These are phyloP conservation scores for Phytophthora citrophthora DNA, from an alignment of 352 stramenopile genomes.

Conservation along the genomic window DNA sequence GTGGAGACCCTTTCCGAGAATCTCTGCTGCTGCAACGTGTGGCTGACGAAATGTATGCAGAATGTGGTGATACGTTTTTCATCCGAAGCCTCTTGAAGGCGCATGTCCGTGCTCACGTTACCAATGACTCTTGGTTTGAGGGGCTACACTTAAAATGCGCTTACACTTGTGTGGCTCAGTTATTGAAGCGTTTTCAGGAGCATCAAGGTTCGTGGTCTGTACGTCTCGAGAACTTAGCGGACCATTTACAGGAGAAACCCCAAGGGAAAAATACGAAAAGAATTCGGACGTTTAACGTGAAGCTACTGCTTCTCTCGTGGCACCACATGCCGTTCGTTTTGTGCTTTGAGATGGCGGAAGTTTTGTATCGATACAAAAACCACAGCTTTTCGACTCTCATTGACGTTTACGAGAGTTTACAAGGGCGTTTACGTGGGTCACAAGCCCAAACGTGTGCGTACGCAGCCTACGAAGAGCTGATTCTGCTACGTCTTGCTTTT, in stretches of 20 bases:
- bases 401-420: conserved; percentile 66
- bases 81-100: conserved; percentile 52
- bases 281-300: conserved; percentile 20
- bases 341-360: conserved; percentile 70
- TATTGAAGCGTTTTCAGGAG: conserved; percentile 49
- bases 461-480: conserved; percentile 54
- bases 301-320: conserved; percentile 58
- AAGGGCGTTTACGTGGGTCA: conserved; percentile 46
- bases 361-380: conserved; percentile 51
- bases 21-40: conserved; percentile 65
- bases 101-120: conserved; percentile 55
- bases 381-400: conserved; percentile 28
- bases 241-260: conserved; percentile 11
- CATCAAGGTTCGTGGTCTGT: conserved; percentile 18
- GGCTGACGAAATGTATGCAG: conserved; percentile 45
- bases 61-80: conserved; percentile 63
- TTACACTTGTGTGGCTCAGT: conserved; percentile 23
- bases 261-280: conserved; percentile 1
- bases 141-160: conserved; percentile 45
- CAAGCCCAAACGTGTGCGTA: conserved; percentile 40
- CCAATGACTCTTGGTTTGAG: conserved; percentile 32
- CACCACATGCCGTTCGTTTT: conserved; percentile 63
- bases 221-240: conserved; percentile 8
- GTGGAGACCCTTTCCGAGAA: conserved; percentile 56
- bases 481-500: conserved; percentile 61